Conservation (phyloP, 1,139 yeast species). For the Lipomyces yarrowii region DNA sequence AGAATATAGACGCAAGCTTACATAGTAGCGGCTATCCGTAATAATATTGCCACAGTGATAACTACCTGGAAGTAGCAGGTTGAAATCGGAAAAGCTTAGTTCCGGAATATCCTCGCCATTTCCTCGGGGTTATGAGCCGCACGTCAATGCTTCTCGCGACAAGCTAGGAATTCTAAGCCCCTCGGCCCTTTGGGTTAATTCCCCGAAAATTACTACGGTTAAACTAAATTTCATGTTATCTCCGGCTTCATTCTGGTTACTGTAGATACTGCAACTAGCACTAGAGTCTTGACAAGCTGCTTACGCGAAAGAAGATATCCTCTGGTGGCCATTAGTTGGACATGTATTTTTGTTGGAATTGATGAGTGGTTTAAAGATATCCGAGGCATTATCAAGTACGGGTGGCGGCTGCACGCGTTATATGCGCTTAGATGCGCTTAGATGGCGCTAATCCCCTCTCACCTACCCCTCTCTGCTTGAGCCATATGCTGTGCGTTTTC, state of each 20-base stretch:
- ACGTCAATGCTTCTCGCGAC: not conserved
- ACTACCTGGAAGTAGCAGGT: not conserved
- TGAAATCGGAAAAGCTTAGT: not conserved
- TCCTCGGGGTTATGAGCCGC: not conserved
- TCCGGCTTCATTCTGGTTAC: too few relatives aligned
- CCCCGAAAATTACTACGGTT: not conserved
- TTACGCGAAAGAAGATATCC: too few relatives aligned
- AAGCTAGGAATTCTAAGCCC: not conserved
- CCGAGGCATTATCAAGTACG: too few relatives aligned
- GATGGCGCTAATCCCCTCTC: not conserved
- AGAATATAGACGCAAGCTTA: not conserved
- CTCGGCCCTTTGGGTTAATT: not conserved
- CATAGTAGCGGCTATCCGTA: not conserved
- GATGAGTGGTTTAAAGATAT: too few relatives aligned
- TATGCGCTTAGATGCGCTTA: not conserved
- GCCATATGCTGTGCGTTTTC: not conserved
- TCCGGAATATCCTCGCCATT: not conserved
- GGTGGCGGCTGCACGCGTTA: too few relatives aligned
- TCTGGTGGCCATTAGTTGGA: too few relatives aligned
- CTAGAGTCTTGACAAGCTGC: too few relatives aligned
- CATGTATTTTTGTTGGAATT: too few relatives aligned
- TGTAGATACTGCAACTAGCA: too few relatives aligned
- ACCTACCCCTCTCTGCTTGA: not conserved
- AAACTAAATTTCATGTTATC: too few relatives aligned
- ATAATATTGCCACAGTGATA: not conserved